Evolutionary conservation across 495 filamentous ascomycete species (phyloP).

Genomic region (Neurospora sp.): DNA sequence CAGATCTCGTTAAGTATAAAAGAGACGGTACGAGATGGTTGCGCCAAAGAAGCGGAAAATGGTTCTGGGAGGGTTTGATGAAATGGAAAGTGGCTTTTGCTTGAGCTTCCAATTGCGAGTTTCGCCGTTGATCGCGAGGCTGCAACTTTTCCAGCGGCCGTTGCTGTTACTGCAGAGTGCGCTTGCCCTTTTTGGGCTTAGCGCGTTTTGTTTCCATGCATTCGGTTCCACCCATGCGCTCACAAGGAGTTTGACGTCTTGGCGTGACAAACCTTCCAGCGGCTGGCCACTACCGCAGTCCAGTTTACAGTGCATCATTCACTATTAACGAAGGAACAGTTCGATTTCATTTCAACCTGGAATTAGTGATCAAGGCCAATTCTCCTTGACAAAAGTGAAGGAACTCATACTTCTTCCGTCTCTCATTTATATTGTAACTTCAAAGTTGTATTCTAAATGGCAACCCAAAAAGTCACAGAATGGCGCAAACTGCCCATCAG

Average conservation of each 20-base stretch:
- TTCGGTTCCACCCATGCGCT: background rate
- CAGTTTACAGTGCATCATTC: no score
- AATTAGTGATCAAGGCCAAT: no score
- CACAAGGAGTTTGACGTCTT: background rate
- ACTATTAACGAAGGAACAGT: no score
- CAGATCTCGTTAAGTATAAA: background rate
- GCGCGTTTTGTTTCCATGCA: constrained; percentile 2
- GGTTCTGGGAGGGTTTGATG: background rate
- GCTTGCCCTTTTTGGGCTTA: constrained; percentile 11
- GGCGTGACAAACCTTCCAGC: background rate
- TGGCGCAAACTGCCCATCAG: constrained; percentile 77
- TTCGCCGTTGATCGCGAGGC: constrained; percentile 19
- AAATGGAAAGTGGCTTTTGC: constrained; percentile 1
- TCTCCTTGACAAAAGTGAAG: no score
- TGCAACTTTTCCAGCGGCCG: constrained; percentile 25
- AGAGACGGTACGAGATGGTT: constrained; percentile 6
- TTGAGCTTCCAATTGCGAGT: background rate
- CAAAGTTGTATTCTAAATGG: constrained; percentile 12
- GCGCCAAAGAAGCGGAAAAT: constrained; percentile 2
- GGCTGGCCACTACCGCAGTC: background rate
- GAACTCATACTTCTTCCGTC: background rate
- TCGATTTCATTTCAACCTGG: no score
- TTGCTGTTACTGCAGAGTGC: background rate
- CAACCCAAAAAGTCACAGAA: constrained; percentile 37
- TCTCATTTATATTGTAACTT: background rate